phyloP scores from a whole-genome alignment of 805 yeast species.

The Cyberlindnera mrakii region DNA sequence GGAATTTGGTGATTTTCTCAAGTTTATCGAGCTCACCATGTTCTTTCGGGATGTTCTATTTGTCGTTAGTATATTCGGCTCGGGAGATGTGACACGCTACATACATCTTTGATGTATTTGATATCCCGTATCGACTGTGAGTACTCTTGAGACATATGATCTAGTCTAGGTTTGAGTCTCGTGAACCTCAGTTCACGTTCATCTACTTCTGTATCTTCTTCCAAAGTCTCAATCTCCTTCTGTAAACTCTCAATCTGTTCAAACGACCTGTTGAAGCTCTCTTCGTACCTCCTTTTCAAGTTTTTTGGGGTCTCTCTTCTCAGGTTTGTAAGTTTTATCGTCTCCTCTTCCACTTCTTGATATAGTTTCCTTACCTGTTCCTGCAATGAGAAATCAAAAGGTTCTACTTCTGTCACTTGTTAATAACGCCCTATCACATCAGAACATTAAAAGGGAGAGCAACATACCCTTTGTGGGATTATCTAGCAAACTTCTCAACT shows the following conservation, averaged over 20 bases:
- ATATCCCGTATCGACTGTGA: constrained; percentile 11
- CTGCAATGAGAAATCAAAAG: constrained; percentile 63
- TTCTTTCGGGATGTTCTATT: constrained; percentile 21
- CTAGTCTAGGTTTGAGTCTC: constrained; percentile 6
- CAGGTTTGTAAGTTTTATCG: constrained; percentile 48
- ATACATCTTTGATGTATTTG: constrained; percentile 17
- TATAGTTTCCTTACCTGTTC: constrained; percentile 51
- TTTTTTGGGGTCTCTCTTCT: constrained; percentile 46
- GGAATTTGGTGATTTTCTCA: constrained; percentile 22
- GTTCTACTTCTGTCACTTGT: constrained; percentile 41
- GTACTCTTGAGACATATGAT: constrained; percentile 13
- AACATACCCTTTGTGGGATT: constrained; percentile 20
- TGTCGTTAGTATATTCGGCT: constrained; percentile 5
- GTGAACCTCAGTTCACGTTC: constrained; percentile 3
- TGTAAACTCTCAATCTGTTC: constrained; percentile 24
- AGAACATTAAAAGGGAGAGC: background rate
- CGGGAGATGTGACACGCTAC: constrained; percentile 2
- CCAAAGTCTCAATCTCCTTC: constrained; percentile 18
- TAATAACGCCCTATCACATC: constrained; percentile 11
- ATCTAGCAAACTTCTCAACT: constrained; percentile 18
- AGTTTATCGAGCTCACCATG: constrained; percentile 24
- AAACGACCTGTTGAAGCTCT: constrained; percentile 28
- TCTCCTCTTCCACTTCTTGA: constrained; percentile 54
- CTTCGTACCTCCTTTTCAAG: constrained; percentile 32
- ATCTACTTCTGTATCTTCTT: constrained; percentile 2